These are phyloP conservation scores for Colletotrichum agaves DNA, from an alignment of 2,329 filamentous ascomycete species.

Conservation along the genomic window DNA sequence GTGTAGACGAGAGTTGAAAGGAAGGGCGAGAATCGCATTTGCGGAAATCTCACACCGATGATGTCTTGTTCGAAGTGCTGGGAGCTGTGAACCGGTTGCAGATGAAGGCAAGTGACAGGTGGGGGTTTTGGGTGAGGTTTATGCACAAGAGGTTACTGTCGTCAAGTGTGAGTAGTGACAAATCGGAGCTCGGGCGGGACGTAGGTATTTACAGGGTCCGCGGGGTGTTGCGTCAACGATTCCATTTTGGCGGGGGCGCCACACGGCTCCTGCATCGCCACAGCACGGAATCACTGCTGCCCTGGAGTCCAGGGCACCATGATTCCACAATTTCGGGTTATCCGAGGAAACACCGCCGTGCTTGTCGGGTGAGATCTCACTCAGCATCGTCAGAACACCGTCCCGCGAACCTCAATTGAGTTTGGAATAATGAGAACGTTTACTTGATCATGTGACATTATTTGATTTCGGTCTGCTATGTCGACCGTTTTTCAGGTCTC, in stretches of 20 bases:
- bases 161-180: slow-evolving; percentile 27
- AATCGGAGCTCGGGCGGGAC: slow-evolving; percentile 24
- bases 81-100: not conserved
- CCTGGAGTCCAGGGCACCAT: slow-evolving; percentile 24
- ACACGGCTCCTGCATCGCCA: slow-evolving; percentile 23
- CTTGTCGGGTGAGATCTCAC: not conserved
- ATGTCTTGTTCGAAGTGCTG: not conserved
- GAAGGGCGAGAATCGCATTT: slow-evolving; percentile 63
- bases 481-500: not conserved
- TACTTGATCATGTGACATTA: not conserved
- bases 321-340: slow-evolving; percentile 10
- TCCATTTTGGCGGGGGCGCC: slow-evolving; percentile 24
- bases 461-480: not conserved
- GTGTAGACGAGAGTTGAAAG: slow-evolving; percentile 59
- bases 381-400: not conserved
- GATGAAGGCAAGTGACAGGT: not conserved
- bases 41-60: not conserved
- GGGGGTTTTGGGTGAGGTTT: slow-evolving; percentile 10
- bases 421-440: not conserved
- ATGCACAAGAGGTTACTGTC: not conserved
- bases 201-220: slow-evolving; percentile 2
- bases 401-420: not conserved
- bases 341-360: slow-evolving; percentile 1
- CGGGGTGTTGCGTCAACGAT: slow-evolving; percentile 36
- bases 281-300: slow-evolving; percentile 24